Conservation (phyloP, 768 basidiomycete species). For the Phaeotremella fagi region DNA sequence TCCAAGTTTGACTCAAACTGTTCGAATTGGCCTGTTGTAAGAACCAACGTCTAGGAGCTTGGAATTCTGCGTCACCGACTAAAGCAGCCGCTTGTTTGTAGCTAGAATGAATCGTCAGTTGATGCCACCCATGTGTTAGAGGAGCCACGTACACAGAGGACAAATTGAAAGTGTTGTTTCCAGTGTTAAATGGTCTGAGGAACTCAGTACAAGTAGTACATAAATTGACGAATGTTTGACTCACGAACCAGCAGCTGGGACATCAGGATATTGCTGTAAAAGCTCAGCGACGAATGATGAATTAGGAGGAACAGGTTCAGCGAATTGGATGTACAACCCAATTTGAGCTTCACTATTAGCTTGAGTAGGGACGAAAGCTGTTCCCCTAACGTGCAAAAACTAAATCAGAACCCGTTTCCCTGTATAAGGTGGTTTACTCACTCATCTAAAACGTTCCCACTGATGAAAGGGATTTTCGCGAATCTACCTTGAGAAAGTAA, state of each 20-base stretch:
- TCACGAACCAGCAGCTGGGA: slow-evolving; percentile 29
- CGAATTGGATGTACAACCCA: slow-evolving; percentile 11
- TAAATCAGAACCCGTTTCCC: no score
- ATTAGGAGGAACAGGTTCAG: slow-evolving; percentile 21
- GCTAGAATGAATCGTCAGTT: slow-evolving; percentile 2
- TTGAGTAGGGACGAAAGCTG: slow-evolving; percentile 29
- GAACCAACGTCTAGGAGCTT: slow-evolving; percentile 36
- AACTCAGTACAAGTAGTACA: no score
- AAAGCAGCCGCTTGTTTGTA: slow-evolving; percentile 36
- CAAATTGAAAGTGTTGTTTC: slow-evolving; percentile 43
- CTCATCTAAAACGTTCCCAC: slow-evolving; percentile 44
- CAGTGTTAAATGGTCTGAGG: slow-evolving; percentile 39
- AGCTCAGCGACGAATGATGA: slow-evolving; percentile 21
- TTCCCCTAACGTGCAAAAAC: no score
- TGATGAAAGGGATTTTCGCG: slow-evolving; percentile 40
- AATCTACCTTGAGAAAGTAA: slow-evolving; percentile 36
- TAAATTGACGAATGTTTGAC: background rate
- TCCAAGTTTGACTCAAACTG: slow-evolving; percentile 32
- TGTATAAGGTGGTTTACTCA: slow-evolving; percentile 16
- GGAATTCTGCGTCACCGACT: slow-evolving; percentile 40
- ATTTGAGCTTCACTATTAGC: slow-evolving; percentile 1
- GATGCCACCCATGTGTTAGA: background rate
- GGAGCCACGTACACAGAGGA: slow-evolving; percentile 16
- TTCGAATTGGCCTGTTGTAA: slow-evolving; percentile 21
- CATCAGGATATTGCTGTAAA: slow-evolving; percentile 25